Base-by-base conservation (phyloP, 2,329 filamentous ascomycete species). In the Curvularia hawaiiensis region DNA sequence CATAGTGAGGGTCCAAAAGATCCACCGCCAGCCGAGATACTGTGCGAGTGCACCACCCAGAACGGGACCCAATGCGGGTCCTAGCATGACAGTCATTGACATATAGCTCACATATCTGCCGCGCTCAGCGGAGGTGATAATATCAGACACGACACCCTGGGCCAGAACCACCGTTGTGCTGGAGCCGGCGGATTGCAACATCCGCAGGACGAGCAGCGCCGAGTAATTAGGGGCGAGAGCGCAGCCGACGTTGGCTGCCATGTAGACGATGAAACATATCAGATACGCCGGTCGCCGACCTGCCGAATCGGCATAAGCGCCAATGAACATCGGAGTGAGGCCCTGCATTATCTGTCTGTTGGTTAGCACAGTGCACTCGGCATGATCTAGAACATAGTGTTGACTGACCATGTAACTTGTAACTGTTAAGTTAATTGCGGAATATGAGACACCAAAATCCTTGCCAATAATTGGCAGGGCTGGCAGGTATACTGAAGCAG, bases 11-110 rank as follows among this genome's bases (percentile, higher is more conserved):
- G 48, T n/a, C 51, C 51, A 48, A 18, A 54, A 41, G 6, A 31
- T 22, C 51, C 51, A 54, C 30, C 44, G 20, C 14, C 44, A 48
- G 2, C 35, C 33, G 22, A 44, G 31, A 24, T 39, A 22, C 20
- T 44, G n/a, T 48, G 44, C 44, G 9, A 54, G 26, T 18, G 45
- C 26, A n/a, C 51, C 51, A 7, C 51, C 51, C 12, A 54, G 22
- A 10, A 48, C 14, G 14, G 44, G 51, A 3, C 51, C 51, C 12
- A 48, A 18, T 1, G 22, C 40, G 20, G 51, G 51, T 18, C 51
- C 51, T 10, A 54, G 44, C 30, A 48, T 24, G 7, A 35, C 20
- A 14, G 45, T 31, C 18, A 26, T 20, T 9, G 40, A n/a, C 50
- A 52, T 52, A 7, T 31, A 33, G 24, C 41, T 45, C 41, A 45